Evolutionary conservation across 1,284 basidiomycete species (phyloP), one percentile per base, ranked within the genome.

Genomic region (Apiotrichum brassicae): DNA sequence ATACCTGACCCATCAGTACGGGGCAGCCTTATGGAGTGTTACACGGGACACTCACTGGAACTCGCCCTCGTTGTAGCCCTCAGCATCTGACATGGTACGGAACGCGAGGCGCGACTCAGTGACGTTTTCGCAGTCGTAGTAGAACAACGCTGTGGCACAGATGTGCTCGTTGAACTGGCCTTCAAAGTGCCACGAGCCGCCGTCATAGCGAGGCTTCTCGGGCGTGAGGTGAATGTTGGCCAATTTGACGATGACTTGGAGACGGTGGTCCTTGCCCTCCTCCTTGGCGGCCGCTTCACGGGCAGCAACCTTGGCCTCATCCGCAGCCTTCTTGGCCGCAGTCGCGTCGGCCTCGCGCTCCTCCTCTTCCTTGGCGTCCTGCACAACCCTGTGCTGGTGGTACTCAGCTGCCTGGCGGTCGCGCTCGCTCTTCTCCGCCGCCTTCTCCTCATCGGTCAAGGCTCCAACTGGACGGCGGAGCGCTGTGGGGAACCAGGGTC

Each of bases 161-260:
- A 47, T 47, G 23, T 18, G 38, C 46, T 48, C 46, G 37, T 46
- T 41, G 23, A 41, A 19, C 25, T 41, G 39, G 18, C 46, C 32
- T 39, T 48, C 46, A 13, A 41, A 24, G 33, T 48, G 46, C 46
- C 46, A 48, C 16, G 16, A n/a, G 6, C 46, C 46, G 19, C 46
- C 46, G 24, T 19, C 18, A 33, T 48, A 48, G 14, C 20, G 11
- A 2, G 46, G 46, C 23, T 48, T 41, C 32, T 48, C 46, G 13
- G 46, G 46, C 11, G 46, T 48, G 32, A 48, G 46, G 33, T 48
- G 46, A 19, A 48, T 41, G 46, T 41, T 48, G 33, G 46, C 39
- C 16, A 48, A 39, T 33, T 48, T 48, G 32, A 48, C 46, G 28
- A 48, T 48, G n/a, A 48, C 38, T 33, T 48, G 46, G 8, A 48